Percentiles rank a stretch among this genome's conserved stretches.
These are phyloP conservation scores for Arthroderma sp. DNA, from an alignment of 2,329 filamentous ascomycete genomes.

Conservation along the genomic window DNA sequence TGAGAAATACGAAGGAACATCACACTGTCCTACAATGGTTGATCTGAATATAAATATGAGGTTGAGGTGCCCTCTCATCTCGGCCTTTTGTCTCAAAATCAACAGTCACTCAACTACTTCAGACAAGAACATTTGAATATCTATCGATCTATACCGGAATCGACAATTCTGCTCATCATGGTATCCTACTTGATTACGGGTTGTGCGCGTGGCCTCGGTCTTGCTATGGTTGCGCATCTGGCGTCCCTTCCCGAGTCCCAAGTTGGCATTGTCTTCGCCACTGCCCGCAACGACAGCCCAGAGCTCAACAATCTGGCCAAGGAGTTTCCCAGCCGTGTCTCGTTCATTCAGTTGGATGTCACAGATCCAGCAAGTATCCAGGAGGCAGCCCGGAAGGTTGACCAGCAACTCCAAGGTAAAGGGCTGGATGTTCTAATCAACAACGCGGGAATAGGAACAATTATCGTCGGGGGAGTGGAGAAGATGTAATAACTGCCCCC, in stretches of 20 bases:
- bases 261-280: slow-evolving; percentile 28
- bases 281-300: slow-evolving; percentile 19
- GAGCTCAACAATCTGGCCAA: slow-evolving; percentile 21
- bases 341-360: slow-evolving; percentile 24
- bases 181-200: slow-evolving; percentile 25
- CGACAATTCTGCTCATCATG: slow-evolving; percentile 12
- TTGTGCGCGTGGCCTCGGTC: slow-evolving; percentile 22
- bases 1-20: no score
- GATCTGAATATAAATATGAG: no score
- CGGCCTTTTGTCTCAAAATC: no score
- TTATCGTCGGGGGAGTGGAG: slow-evolving; percentile 7
- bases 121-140: no score
- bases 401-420: slow-evolving; percentile 19
- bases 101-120: no score
- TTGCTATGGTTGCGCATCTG: slow-evolving; percentile 18
- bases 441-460: slow-evolving; percentile 16
- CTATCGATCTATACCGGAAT: no score
- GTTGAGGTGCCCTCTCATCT: no score
- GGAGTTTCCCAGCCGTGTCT: slow-evolving; percentile 20
- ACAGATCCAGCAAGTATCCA: slow-evolving; percentile 22
- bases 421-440: slow-evolving; percentile 25
- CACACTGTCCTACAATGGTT: no score
- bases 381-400: slow-evolving; percentile 22
- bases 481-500: slow-evolving; percentile 7
- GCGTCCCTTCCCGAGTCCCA: slow-evolving; percentile 17